These are phyloP conservation scores for Thalassiosira pacifica DNA, from an alignment of 352 stramenopile species.

Conservation along the genomic window DNA sequence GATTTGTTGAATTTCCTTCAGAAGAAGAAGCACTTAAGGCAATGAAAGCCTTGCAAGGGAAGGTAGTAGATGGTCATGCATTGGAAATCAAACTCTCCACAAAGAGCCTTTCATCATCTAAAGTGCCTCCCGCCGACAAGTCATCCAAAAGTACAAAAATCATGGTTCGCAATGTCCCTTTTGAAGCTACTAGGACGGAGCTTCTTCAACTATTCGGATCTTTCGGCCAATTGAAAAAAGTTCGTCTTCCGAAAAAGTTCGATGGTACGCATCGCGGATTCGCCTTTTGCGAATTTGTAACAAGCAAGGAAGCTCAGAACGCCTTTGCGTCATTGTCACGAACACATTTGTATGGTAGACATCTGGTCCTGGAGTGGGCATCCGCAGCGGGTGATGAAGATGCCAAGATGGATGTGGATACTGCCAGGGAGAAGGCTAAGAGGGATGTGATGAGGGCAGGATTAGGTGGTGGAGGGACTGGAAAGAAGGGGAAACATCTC, in stretches of 20 bases:
- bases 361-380: constrained; percentile 99
- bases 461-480: constrained; percentile 25
- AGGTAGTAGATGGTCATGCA: constrained; percentile 94
- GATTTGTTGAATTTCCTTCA: constrained; percentile 98
- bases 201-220: constrained; percentile 96
- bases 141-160: constrained; percentile 92
- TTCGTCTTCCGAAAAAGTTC: constrained; percentile 99
- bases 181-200: constrained; percentile 97
- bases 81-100: constrained; percentile 95
- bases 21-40: constrained; percentile 90
- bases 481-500: constrained; percentile 45
- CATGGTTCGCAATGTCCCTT: constrained; percentile 98
- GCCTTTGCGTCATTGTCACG: constrained; percentile 93
- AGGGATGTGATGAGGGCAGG: constrained; percentile 67
- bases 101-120: constrained; percentile 85
- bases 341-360: constrained; percentile 98
- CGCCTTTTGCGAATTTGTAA: constrained; percentile 98
- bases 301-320: constrained; percentile 93
- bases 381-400: constrained; percentile 83
- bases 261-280: constrained; percentile 97
- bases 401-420: constrained; percentile 59
- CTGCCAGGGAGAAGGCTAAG: constrained; percentile 79
- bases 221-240: constrained; percentile 97
- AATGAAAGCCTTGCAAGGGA: constrained; percentile 86
- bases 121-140: constrained; percentile 67